Percentiles rank a stretch among this genome's conserved stretches.
These are phyloP conservation scores for Tardiomyces digboiensis DNA, from an alignment of 1,139 yeast species.

Conservation along the genomic window DNA sequence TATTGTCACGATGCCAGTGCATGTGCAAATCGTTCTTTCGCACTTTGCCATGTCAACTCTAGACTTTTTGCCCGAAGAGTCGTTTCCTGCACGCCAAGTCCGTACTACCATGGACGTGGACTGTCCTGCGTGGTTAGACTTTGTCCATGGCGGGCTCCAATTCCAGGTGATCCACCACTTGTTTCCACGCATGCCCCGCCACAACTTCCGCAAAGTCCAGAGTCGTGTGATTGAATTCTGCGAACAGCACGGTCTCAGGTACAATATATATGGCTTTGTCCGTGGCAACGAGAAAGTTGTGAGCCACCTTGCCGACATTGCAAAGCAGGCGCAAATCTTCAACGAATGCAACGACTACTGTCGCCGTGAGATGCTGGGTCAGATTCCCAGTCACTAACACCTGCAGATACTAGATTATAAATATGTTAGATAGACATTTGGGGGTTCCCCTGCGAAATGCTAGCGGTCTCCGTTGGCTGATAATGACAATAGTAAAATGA, in stretches of 20 bases:
- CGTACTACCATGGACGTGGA: constrained; percentile 95
- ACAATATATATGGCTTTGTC: constrained; percentile 78
- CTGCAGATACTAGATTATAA: too few relatives aligned
- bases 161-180: constrained; percentile 88
- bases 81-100: constrained; percentile 73
- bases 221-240: constrained; percentile 66
- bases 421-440: too few relatives aligned
- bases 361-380: neutral
- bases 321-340: constrained; percentile 50
- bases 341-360: constrained; percentile 9
- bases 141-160: constrained; percentile 86
- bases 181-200: constrained; percentile 85
- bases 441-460: too few relatives aligned
- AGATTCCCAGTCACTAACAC: too few relatives aligned
- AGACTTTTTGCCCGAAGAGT: constrained; percentile 71
- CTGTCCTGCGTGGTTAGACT: constrained; percentile 90
- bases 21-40: constrained; percentile 81
- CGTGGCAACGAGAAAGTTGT: constrained; percentile 68
- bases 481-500: too few relatives aligned
- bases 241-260: constrained; percentile 64
- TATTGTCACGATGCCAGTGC: constrained; percentile 78
- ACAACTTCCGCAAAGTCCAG: constrained; percentile 70
- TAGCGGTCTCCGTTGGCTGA: too few relatives aligned
- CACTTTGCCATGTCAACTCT: constrained; percentile 94
- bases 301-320: constrained; percentile 61